phyloP scores from a whole-genome alignment of 1,284 basidiomycete genomes.

The Moniliophthora roreri region DNA sequence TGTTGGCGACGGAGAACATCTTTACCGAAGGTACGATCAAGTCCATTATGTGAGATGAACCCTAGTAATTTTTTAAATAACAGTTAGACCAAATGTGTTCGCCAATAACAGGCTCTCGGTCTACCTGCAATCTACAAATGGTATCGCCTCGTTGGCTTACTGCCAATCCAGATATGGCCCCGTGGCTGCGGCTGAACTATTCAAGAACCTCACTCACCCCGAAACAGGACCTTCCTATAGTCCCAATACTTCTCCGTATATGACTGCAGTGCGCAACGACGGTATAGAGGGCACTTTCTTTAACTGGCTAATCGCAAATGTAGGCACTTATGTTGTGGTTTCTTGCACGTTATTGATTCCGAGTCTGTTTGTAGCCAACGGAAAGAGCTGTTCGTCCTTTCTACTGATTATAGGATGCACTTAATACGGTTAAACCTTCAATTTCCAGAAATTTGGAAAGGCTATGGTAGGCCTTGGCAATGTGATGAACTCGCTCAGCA shows the following conservation, averaged over 20 bases:
- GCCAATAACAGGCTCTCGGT: conserved; percentile 34
- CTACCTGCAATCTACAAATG: conserved; percentile 22
- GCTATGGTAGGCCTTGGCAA: not conserved
- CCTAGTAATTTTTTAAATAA: not conserved
- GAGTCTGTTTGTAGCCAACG: too few relatives aligned
- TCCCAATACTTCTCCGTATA: not conserved
- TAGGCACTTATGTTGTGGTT: too few relatives aligned
- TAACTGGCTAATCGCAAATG: not conserved
- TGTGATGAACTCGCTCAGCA: not conserved
- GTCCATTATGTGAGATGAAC: not conserved
- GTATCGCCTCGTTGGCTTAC: not conserved
- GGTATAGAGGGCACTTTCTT: not conserved
- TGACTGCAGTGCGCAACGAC: not conserved
- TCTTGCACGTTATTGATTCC: too few relatives aligned
- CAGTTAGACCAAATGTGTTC: conserved; percentile 27
- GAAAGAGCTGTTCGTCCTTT: not conserved
- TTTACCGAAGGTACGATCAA: conserved; percentile 34
- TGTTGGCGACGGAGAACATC: conserved; percentile 34
- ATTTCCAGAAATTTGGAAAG: not conserved
- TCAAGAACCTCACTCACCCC: not conserved
- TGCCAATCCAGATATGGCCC: not conserved
- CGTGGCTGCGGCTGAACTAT: not conserved
- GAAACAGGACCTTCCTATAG: not conserved
- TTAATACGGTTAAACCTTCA: not conserved
- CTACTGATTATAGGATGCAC: not conserved